A percentile compares a stretch with the other conserved stretches of the same genome.
Evolutionary conservation across 2,329 filamentous ascomycete species (phyloP).

Genomic region (Diaporthe aspalathi): DNA sequence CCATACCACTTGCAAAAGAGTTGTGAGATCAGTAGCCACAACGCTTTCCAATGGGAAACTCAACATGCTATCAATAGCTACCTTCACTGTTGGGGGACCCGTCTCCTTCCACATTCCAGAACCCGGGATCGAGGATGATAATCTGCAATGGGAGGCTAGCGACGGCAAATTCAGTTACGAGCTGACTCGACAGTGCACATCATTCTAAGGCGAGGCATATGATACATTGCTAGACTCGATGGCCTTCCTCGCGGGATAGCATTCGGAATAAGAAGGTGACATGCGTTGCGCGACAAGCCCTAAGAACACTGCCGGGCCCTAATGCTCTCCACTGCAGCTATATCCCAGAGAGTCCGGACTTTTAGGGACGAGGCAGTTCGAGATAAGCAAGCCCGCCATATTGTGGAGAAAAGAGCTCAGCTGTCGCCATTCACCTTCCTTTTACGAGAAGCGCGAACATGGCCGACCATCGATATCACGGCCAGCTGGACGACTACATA

Average conservation of each 20-base stretch:
- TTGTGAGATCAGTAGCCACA: not conserved
- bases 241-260: not conserved
- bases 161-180: not conserved
- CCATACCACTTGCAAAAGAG: not conserved
- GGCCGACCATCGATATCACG: not conserved
- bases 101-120: no score
- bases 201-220: not conserved
- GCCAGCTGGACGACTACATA: not conserved
- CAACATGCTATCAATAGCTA: not conserved
- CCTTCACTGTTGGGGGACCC: no score
- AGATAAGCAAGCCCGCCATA: slow-evolving; percentile 26
- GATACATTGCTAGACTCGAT: not conserved
- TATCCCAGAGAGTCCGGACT: not conserved
- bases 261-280: slow-evolving; percentile 29
- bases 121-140: no score
- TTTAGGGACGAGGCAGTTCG: not conserved
- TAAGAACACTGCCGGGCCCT: slow-evolving; percentile 8
- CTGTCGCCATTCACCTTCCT: slow-evolving; percentile 24
- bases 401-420: slow-evolving; percentile 1
- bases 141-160: no score
- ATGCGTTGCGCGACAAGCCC: slow-evolving; percentile 8
- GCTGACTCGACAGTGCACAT: not conserved
- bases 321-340: slow-evolving; percentile 9
- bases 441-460: slow-evolving; percentile 5
- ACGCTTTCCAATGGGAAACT: not conserved